phyloP scores from a whole-genome alignment of 768 basidiomycete genomes.

The Suillus fuscotomentosus region DNA sequence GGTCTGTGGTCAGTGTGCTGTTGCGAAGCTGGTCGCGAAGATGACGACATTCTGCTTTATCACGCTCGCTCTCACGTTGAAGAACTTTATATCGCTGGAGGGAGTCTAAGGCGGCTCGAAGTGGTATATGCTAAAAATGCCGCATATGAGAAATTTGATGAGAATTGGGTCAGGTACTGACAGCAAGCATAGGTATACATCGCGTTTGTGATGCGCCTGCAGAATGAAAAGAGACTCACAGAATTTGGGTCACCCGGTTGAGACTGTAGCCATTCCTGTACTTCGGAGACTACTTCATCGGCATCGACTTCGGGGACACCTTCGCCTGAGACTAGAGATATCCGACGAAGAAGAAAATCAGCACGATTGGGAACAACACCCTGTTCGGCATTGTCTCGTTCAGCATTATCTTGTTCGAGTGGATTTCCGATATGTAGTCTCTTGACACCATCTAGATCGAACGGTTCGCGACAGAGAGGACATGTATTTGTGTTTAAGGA shows the following conservation, averaged over 20 bases:
- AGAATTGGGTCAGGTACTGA: not conserved
- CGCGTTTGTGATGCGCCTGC: not conserved
- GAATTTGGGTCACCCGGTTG: slow-evolving; percentile 39
- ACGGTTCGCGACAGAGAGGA: slow-evolving; percentile 65
- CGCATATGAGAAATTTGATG: slow-evolving; percentile 18
- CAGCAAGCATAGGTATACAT: not conserved
- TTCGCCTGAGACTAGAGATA: slow-evolving; percentile 35
- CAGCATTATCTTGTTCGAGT: slow-evolving; percentile 27
- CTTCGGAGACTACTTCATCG: slow-evolving; percentile 42
- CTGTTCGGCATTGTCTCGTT: slow-evolving; percentile 30
- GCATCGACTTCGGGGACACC: slow-evolving; percentile 31
- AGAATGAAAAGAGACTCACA: slow-evolving; percentile 20
- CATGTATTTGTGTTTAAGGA: slow-evolving; percentile 51
- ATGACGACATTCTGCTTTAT: slow-evolving; percentile 28
- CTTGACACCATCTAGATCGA: slow-evolving; percentile 53
- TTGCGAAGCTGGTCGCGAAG: slow-evolving; percentile 30
- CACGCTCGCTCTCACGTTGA: slow-evolving; percentile 31
- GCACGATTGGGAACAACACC: slow-evolving; percentile 42
- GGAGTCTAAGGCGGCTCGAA: slow-evolving; percentile 31
- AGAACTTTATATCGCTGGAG: slow-evolving; percentile 39
- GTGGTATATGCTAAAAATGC: slow-evolving; percentile 29
- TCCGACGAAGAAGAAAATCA: slow-evolving; percentile 32
- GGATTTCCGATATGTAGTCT: slow-evolving; percentile 60
- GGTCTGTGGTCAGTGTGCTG: slow-evolving; percentile 25
- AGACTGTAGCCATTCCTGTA: slow-evolving; percentile 49